A percentile compares a stretch with the other conserved stretches of the same genome.
Evolutionary conservation across 305 asterid species (phyloP).

Genomic region (Rubia occidens): DNA sequence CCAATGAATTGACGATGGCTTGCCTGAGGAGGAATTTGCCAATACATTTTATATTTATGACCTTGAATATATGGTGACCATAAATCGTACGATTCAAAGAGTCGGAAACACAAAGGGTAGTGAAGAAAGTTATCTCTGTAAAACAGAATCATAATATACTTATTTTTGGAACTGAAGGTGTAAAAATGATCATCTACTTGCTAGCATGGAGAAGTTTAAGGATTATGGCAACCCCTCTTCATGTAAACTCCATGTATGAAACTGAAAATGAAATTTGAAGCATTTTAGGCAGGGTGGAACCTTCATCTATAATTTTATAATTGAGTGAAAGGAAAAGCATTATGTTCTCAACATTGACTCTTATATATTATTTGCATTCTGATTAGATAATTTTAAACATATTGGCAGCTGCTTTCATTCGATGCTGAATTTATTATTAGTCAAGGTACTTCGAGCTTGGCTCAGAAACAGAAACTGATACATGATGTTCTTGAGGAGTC

Average conservation of each 20-base stretch:
- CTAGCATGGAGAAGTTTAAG: not conserved
- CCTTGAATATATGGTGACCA: not conserved
- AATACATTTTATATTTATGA: not conserved
- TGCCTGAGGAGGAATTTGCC: not conserved
- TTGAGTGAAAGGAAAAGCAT: not conserved
- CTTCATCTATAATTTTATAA: not conserved
- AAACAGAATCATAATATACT: not conserved
- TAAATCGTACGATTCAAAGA: not conserved
- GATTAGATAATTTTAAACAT: constrained; percentile 19
- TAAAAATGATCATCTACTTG: not conserved
- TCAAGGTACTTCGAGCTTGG: constrained; percentile 59
- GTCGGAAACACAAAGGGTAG: not conserved
- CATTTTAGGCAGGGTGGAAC: not conserved
- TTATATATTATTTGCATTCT: not conserved
- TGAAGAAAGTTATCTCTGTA: not conserved
- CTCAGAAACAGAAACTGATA: constrained; percentile 50
- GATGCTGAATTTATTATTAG: constrained; percentile 51
- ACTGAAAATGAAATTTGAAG: not conserved
- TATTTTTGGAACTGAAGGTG: not conserved
- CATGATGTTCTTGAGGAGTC: constrained; percentile 54
- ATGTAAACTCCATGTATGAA: not conserved
- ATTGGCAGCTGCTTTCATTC: constrained; percentile 55
- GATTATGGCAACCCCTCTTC: not conserved
- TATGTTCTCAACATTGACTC: not conserved
- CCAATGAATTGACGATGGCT: not conserved